Evolutionary conservation across 108 stramenopile species (phyloP).

Genomic region (Stephanodiscus triporus): DNA sequence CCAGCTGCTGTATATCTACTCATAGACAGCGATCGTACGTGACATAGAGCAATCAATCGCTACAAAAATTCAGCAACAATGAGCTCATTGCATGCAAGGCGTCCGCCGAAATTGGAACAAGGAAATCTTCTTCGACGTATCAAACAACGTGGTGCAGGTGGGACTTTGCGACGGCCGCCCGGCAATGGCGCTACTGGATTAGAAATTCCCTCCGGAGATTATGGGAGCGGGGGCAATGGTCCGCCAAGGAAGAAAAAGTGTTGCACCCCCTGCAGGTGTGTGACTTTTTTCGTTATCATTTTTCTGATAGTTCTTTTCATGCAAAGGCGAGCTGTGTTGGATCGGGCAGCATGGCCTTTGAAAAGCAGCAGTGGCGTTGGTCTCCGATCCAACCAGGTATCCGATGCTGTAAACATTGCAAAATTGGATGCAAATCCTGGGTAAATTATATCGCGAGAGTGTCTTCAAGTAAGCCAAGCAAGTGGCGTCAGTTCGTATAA

Average conservation of each 20-base stretch:
- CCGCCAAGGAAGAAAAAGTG: constrained; percentile 1
- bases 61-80: not conserved
- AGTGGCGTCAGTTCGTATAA: too few species aligned
- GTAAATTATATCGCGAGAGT: not conserved
- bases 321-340: constrained; percentile 19
- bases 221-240: not conserved
- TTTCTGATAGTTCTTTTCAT: constrained; percentile 3
- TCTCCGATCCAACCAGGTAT: constrained; percentile 6
- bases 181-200: not conserved
- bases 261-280: constrained; percentile 14
- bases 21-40: not conserved
- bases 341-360: constrained; percentile 2
- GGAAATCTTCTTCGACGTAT: constrained; percentile 15
- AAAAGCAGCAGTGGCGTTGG: constrained; percentile 2
- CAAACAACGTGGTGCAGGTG: constrained; percentile 28
- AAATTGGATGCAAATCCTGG: not conserved
- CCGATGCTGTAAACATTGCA: not conserved
- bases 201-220: not conserved
- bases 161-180: constrained; percentile 30
- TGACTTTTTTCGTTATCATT: constrained; percentile 16
- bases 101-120: constrained; percentile 38
- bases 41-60: not conserved
- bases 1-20: not conserved
- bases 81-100: constrained; percentile 40
- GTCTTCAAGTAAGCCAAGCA: too few species aligned